Percentiles rank a stretch among this genome's conserved stretches.
These are phyloP conservation scores for Heracleum sosnowskyi DNA, from an alignment of 129 eudicot species.

Conservation along the genomic window DNA sequence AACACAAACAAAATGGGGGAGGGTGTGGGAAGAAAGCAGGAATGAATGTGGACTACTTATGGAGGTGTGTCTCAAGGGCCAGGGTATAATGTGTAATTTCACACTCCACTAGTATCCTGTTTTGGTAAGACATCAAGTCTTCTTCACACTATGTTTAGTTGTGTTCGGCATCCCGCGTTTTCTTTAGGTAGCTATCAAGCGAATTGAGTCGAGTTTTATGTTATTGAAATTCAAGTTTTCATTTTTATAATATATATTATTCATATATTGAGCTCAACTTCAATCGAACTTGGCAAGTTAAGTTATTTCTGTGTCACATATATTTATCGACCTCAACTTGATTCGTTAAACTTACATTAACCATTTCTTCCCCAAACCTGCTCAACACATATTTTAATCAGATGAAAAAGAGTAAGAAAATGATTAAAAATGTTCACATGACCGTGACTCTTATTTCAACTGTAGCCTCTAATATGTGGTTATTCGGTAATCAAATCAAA, in stretches of 20 bases:
- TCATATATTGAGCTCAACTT: too few relatives aligned
- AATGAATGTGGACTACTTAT: conserved; percentile 34
- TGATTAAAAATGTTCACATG: background rate
- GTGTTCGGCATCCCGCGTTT: background rate
- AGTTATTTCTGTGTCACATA: background rate
- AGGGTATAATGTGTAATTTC: conserved; percentile 24
- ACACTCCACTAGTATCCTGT: background rate
- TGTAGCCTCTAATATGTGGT: background rate
- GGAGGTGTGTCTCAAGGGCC: conserved; percentile 23
- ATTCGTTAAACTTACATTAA: background rate
- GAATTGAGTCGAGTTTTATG: too few relatives aligned
- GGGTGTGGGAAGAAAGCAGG: conserved; percentile 22
- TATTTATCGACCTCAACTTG: background rate
- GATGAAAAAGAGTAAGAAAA: background rate
- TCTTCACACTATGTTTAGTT: background rate
- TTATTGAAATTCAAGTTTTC: background rate
- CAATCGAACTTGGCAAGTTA: too few relatives aligned
- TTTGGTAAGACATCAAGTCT: background rate
- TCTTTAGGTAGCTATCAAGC: background rate
- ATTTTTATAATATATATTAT: too few relatives aligned
- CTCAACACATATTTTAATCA: background rate
- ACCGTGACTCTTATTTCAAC: background rate
- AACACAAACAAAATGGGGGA: background rate
- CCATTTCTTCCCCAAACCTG: background rate
- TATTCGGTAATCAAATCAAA: too few relatives aligned